phyloP scores from a whole-genome alignment of 176 grass and related monocot species.

The Phoenix dactylifera region DNA sequence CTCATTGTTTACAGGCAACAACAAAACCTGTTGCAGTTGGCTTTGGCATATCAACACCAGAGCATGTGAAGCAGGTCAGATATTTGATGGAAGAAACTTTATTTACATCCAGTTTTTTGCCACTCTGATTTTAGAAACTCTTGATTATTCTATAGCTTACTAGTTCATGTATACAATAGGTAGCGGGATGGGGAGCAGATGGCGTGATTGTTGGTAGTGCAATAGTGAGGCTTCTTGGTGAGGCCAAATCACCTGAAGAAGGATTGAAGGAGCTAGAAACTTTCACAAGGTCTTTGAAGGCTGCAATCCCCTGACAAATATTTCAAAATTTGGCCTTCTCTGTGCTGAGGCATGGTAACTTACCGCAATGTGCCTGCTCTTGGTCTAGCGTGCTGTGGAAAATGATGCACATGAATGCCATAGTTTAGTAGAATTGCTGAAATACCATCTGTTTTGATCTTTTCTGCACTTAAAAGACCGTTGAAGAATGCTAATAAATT shows the following conservation, averaged over 20 bases:
- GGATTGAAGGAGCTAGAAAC: constrained; percentile 77
- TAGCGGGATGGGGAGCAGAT: constrained; percentile 79
- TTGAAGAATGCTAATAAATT: too few relatives aligned
- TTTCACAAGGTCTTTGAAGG: constrained; percentile 64
- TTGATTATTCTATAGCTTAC: neutral
- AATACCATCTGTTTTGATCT: too few relatives aligned
- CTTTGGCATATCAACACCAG: constrained; percentile 87
- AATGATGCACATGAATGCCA: too few relatives aligned
- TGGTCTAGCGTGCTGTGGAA: too few relatives aligned
- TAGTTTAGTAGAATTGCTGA: too few relatives aligned
- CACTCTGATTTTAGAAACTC: neutral
- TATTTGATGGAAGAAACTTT: neutral
- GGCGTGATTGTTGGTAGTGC: constrained; percentile 91
- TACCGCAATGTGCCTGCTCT: too few relatives aligned
- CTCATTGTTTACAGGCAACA: constrained; percentile 46
- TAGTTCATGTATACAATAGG: constrained; percentile 28
- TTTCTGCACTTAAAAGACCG: too few relatives aligned
- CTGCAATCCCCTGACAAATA: constrained; percentile 56
- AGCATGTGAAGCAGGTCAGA: constrained; percentile 84
- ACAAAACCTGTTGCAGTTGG: constrained; percentile 89
- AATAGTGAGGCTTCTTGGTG: constrained; percentile 67
- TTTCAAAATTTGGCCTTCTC: too few relatives aligned
- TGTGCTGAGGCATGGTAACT: too few relatives aligned
- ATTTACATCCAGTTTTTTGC: neutral
- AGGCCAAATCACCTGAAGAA: constrained; percentile 71